Evolutionary conservation across 1,284 basidiomycete genomes (phyloP).

Genomic region (Paramarasmius palmivorus): DNA sequence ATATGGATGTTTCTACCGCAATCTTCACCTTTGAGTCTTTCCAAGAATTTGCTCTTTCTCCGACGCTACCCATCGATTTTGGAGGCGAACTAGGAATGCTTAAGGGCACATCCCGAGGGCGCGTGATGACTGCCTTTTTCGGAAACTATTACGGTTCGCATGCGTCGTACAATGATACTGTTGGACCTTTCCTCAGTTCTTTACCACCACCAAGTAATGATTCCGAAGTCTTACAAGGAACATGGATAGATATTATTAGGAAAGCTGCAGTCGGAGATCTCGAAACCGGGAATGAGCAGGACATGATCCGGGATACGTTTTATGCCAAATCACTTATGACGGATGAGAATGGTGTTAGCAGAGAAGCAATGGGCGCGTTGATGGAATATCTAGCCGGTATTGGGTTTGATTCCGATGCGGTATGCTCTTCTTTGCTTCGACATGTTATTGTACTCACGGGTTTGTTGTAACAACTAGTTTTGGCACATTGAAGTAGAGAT

Average conservation of each 20-base stretch:
- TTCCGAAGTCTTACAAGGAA: slow-evolving; percentile 11
- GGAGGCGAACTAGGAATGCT: slow-evolving; percentile 35
- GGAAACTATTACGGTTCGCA: slow-evolving; percentile 16
- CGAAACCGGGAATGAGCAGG: slow-evolving; percentile 31
- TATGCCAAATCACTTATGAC: slow-evolving; percentile 48
- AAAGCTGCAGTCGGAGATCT: slow-evolving; percentile 16
- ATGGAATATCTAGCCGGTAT: slow-evolving; percentile 33
- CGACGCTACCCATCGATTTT: no score
- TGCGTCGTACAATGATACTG: slow-evolving; percentile 21
- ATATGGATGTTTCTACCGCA: slow-evolving; percentile 31
- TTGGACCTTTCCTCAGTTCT: slow-evolving; percentile 26
- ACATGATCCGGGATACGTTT: slow-evolving; percentile 40
- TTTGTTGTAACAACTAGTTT: slow-evolving; percentile 17
- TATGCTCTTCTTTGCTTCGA: neutral
- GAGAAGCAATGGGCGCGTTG: slow-evolving; percentile 30
- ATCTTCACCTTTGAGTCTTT: slow-evolving; percentile 34
- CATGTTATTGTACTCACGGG: no score
- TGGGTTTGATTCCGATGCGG: slow-evolving; percentile 27
- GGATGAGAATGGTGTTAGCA: slow-evolving; percentile 30
- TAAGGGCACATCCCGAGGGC: slow-evolving; percentile 25
- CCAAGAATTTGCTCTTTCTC: slow-evolving; percentile 40
- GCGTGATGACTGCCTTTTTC: slow-evolving; percentile 22
- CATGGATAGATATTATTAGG: slow-evolving; percentile 12
- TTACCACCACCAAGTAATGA: slow-evolving; percentile 1
- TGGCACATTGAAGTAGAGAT: slow-evolving; percentile 46